Evolutionary conservation across 1,139 yeast species (phyloP).

Genomic region (Schizosaccharomyces versatilis): DNA sequence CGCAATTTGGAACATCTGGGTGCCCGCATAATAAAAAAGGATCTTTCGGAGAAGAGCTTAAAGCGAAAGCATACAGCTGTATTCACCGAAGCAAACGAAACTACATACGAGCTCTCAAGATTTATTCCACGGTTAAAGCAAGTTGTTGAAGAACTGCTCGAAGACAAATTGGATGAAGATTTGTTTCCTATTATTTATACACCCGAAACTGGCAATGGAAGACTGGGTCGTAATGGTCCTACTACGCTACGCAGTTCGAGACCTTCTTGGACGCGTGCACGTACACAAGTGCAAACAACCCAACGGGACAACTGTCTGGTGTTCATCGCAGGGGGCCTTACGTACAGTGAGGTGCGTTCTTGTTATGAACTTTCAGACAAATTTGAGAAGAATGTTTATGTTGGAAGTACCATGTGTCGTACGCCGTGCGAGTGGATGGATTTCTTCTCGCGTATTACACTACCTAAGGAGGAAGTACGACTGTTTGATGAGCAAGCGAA

Average conservation of each 20-base stretch:
- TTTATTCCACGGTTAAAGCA: conserved; percentile 50
- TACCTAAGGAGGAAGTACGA: conserved; percentile 3
- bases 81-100: conserved; percentile 27
- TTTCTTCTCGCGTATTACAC: conserved; percentile 1
- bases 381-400: conserved; percentile 48
- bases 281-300: conserved; percentile 34
- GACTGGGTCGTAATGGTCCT: conserved; percentile 17
- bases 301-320: conserved; percentile 51
- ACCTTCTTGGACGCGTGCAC: conserved; percentile 18
- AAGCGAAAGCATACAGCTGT: conserved; percentile 18
- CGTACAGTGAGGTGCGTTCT: conserved; percentile 60
- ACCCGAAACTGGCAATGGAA: conserved; percentile 32
- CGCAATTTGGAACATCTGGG: conserved; percentile 48
- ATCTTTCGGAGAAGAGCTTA: conserved; percentile 19
- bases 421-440: conserved; percentile 35
- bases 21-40: conserved; percentile 34
- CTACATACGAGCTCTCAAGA: conserved; percentile 53
- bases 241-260: conserved; percentile 13
- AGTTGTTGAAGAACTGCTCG: conserved; percentile 29
- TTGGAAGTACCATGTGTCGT: conserved; percentile 64
- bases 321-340: conserved; percentile 75
- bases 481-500: conserved; percentile 5
- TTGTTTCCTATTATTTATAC: conserved; percentile 47
- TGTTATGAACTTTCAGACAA: conserved; percentile 46
- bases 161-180: conserved; percentile 30